Base-by-base conservation (phyloP, 805 yeast genomes). In the Candida palmyrensis region DNA sequence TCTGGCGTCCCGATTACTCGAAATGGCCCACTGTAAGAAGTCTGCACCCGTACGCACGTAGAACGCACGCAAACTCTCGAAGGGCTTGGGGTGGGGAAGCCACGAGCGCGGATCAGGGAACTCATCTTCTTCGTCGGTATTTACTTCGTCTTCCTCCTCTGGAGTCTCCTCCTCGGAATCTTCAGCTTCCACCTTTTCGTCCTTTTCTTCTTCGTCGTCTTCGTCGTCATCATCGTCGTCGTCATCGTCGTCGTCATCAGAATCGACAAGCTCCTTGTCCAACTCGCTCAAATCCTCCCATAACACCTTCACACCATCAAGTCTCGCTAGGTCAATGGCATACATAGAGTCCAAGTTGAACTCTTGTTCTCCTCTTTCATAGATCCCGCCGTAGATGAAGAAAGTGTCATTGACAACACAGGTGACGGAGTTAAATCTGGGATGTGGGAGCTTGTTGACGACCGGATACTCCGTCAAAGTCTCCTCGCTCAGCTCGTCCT, bases 61-160 rank as follows among this genome's bases (percentile, higher is more conserved):
- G 62, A 90, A 90, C 2, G 76, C 79, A 45, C 96, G 77, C 39
- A 90, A 66, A 2, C 76, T 62, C 62, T 90, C 97, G 49, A 90
- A 92, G 5, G 96, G 81, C 51, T 89, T 88, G 22, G 98, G 98
- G 55, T 89, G 97, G 30, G 97, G 97, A 35, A 90, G 70, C 95
- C 96, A 90, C 12, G 98, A 96, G 54, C 95, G 76, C 28, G 82
- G 83, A 57, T 90, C 98, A 12, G 95, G 95, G 45, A 81, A 74
- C 42, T 77, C 85, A 29, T 77, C 79, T 40, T 74, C 82, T 3
- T 68, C 77, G 19, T 68, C 81, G 29, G 68, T 80, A 2, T 54
- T 74, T 10, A 69, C 85, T 26, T 71, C 82, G 27, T 72, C 82
- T 26, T 77, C 88, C 27, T 77, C 85, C n/a, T 73, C 85, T 17